Conservation (phyloP, 768 basidiomycete species). For the Leucocoprinus birnbaumii region DNA sequence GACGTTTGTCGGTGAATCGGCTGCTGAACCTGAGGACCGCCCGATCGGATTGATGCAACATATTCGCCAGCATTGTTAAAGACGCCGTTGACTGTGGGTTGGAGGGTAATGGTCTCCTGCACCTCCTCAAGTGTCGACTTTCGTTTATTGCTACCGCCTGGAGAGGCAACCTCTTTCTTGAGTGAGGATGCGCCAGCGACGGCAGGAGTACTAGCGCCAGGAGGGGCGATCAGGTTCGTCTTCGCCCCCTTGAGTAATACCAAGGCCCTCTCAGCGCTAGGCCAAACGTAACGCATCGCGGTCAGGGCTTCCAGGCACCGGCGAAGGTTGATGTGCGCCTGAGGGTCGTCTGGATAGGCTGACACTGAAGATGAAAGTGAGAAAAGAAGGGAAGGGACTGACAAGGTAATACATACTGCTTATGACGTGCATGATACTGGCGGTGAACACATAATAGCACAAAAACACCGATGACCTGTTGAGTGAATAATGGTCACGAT, state of each 20-base stretch:
- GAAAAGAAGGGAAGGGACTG: neutral
- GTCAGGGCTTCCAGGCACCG: conserved; percentile 67
- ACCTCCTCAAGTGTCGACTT: conserved; percentile 36
- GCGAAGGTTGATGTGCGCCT: conserved; percentile 58
- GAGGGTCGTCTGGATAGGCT: conserved; percentile 63
- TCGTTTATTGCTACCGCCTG: conserved; percentile 49
- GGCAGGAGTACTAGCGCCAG: conserved; percentile 18
- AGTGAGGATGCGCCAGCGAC: neutral
- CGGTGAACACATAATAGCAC: conserved; percentile 78
- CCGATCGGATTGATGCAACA: conserved; percentile 7
- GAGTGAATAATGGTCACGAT: conserved; percentile 60
- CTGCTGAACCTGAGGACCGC: conserved; percentile 1
- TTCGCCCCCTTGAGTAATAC: conserved; percentile 70
- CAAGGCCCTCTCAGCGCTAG: conserved; percentile 69
- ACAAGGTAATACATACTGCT: conserved; percentile 45
- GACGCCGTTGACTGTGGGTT: conserved; percentile 6
- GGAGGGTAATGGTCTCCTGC: neutral
- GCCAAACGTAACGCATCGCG: conserved; percentile 71
- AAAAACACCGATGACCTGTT: conserved; percentile 65
- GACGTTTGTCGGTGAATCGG: neutral
- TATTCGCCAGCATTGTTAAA: conserved; percentile 7
- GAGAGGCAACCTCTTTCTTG: conserved; percentile 1
- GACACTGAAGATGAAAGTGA: conserved; percentile 42
- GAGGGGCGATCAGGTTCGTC: conserved; percentile 26
- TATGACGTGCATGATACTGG: conserved; percentile 76